phyloP scores from a whole-genome alignment of 495 filamentous ascomycete genomes.

The Arthonia radiata region DNA sequence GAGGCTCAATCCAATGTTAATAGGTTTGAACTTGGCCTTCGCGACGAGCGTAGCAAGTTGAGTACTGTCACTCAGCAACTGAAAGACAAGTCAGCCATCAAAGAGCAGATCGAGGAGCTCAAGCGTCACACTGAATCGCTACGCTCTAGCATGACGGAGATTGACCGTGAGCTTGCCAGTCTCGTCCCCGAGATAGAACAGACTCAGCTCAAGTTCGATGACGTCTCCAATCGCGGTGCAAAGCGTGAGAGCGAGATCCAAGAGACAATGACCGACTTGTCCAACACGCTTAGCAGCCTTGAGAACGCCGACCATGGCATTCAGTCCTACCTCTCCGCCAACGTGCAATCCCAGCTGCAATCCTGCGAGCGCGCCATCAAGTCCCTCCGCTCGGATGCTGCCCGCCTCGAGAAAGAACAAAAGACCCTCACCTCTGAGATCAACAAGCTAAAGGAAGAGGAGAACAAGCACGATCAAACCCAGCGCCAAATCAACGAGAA shows the following conservation, averaged over 20 bases:
- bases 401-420: constrained; percentile 39
- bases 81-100: constrained; percentile 46
- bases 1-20: constrained; percentile 38
- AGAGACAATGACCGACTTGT: constrained; percentile 41
- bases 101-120: constrained; percentile 43
- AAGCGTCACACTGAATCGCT: constrained; percentile 40
- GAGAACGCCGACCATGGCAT: constrained; percentile 52
- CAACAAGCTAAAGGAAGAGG: constrained; percentile 54
- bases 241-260: constrained; percentile 49
- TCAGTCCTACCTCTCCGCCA: constrained; percentile 49
- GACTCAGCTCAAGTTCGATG: constrained; percentile 47
- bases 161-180: constrained; percentile 41
- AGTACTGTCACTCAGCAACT: constrained; percentile 43
- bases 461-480: constrained; percentile 51
- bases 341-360: constrained; percentile 46
- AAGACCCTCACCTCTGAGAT: constrained; percentile 35
- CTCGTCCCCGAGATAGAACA: constrained; percentile 50
- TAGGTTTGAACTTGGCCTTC: constrained; percentile 42
- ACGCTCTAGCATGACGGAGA: constrained; percentile 34
- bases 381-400: constrained; percentile 36
- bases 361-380: constrained; percentile 44
- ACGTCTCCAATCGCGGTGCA: constrained; percentile 44
- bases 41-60: constrained; percentile 43
- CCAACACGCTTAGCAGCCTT: constrained; percentile 50
- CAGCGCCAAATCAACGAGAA: constrained; percentile 73